Evolutionary conservation across 257 asterid genomes (phyloP).

Genomic region (Solanum pennellii): DNA sequence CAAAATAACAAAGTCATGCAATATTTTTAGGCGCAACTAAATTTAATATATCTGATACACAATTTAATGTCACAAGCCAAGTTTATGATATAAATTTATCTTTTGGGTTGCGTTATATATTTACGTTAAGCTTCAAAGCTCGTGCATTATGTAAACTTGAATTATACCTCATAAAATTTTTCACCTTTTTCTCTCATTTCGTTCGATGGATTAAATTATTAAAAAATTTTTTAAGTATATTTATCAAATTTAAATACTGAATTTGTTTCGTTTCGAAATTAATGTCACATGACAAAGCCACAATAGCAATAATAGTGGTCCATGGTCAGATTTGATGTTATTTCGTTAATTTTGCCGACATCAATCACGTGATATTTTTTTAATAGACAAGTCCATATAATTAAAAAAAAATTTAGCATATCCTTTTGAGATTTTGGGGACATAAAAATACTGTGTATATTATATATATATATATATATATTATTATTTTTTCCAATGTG

Average conservation of each 20-base stretch:
- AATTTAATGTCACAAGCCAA: neutral
- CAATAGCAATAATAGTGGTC: neutral
- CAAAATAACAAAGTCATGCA: neutral
- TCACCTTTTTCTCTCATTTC: neutral
- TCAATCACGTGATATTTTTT: constrained; percentile 13
- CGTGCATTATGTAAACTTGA: neutral
- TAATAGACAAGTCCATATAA: neutral
- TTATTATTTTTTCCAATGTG: neutral
- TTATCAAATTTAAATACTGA: neutral
- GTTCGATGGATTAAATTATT: accelerated
- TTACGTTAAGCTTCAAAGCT: neutral
- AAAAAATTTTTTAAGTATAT: neutral
- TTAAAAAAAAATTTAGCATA: neutral
- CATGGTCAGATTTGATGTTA: neutral
- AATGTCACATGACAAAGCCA: neutral
- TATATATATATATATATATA: too few relatives aligned
- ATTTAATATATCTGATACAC: neutral
- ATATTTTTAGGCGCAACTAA: accelerated
- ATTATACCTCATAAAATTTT: accelerated
- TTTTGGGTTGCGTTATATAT: neutral
- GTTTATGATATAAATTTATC: neutral
- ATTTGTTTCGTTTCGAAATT: neutral
- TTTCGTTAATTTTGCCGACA: constrained; percentile 16
- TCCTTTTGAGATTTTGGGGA: neutral
- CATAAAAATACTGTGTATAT: neutral